These are phyloP conservation scores for Aspergillus vadensis DNA, from an alignment of 2,329 filamentous ascomycete genomes.

Conservation along the genomic window DNA sequence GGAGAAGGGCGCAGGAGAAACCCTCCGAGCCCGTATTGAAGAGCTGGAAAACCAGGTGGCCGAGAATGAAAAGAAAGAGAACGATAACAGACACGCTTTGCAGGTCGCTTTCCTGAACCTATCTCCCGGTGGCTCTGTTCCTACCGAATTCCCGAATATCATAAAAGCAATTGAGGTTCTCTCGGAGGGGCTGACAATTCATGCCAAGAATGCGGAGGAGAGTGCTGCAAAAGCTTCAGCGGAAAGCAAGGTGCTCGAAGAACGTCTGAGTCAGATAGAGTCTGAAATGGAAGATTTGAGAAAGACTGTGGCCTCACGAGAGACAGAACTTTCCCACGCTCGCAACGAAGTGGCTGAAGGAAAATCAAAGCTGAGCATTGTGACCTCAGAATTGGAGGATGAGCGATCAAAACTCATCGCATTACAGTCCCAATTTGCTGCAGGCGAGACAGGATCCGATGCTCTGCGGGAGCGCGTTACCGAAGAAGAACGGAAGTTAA, in stretches of 20 bases:
- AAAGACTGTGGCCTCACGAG: slow-evolving; percentile 55
- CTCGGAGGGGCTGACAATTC: slow-evolving; percentile 62
- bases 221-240: slow-evolving; percentile 62
- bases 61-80: slow-evolving; percentile 54
- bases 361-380: slow-evolving; percentile 48
- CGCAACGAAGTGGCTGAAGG: slow-evolving; percentile 56
- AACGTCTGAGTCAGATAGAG: slow-evolving; percentile 58
- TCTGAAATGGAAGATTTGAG: slow-evolving; percentile 58
- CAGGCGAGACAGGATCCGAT: slow-evolving; percentile 82
- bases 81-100: slow-evolving; percentile 57
- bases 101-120: slow-evolving; percentile 63
- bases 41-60: slow-evolving; percentile 55
- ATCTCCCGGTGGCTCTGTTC: slow-evolving; percentile 55
- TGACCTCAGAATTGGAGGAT: slow-evolving; percentile 60
- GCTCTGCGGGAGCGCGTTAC: slow-evolving; percentile 72
- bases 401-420: slow-evolving; percentile 69
- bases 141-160: slow-evolving; percentile 60
- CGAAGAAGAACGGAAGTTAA: slow-evolving; percentile 73
- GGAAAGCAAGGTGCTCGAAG: slow-evolving; percentile 64
- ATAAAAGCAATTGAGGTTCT: slow-evolving; percentile 62
- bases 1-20: slow-evolving; percentile 53
- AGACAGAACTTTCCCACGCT: slow-evolving; percentile 55
- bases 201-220: slow-evolving; percentile 61
- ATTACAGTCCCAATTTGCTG: slow-evolving; percentile 71
- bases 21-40: slow-evolving; percentile 44